Evolutionary conservation across 2,329 filamentous ascomycete genomes (phyloP).

Genomic region (Pseudogymnoascus sp.): DNA sequence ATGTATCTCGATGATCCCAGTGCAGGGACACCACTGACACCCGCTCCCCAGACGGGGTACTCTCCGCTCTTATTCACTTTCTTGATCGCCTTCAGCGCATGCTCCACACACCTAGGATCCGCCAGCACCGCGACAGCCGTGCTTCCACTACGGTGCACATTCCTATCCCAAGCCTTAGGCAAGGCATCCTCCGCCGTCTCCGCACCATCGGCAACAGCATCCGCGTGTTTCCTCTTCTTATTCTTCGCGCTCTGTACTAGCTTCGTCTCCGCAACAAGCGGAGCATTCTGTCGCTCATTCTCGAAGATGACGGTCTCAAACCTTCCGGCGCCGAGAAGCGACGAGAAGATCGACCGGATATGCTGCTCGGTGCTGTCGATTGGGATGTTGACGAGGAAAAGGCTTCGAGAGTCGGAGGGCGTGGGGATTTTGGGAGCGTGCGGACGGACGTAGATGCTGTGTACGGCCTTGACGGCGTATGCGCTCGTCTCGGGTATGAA

Average conservation of each 20-base stretch:
- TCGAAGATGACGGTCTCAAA: conserved; percentile 76
- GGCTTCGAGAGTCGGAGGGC: conserved; percentile 63
- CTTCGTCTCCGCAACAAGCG: conserved; percentile 3
- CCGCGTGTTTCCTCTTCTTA: conserved; percentile 44
- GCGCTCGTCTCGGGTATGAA: conserved; percentile 41
- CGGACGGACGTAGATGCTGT: conserved; percentile 80
- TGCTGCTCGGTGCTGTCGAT: conserved; percentile 72
- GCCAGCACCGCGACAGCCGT: conserved; percentile 78
- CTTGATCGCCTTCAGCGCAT: conserved; percentile 66
- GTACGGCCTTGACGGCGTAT: conserved; percentile 55
- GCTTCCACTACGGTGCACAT: conserved; percentile 64
- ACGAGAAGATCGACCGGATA: conserved; percentile 66
- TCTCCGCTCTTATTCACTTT: conserved; percentile 52
- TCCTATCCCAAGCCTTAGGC: conserved; percentile 65
- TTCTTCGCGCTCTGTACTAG: conserved; percentile 27
- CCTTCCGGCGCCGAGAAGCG: conserved; percentile 66
- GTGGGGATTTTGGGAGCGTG: conserved; percentile 75
- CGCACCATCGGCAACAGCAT: conserved; percentile 39
- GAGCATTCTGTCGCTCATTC: conserved; percentile 39
- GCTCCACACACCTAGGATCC: conserved; percentile 69
- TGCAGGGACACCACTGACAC: conserved; percentile 52
- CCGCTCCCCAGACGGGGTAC: conserved; percentile 61
- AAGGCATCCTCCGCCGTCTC: conserved; percentile 54
- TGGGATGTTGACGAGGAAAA: conserved; percentile 89
- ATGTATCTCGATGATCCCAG: conserved; percentile 46